A percentile compares a stretch with the other conserved stretches of the same genome.
Evolutionary conservation across 2,329 filamentous ascomycete species (phyloP).

Genomic region (Phyllosticta paracitricarpa): DNA sequence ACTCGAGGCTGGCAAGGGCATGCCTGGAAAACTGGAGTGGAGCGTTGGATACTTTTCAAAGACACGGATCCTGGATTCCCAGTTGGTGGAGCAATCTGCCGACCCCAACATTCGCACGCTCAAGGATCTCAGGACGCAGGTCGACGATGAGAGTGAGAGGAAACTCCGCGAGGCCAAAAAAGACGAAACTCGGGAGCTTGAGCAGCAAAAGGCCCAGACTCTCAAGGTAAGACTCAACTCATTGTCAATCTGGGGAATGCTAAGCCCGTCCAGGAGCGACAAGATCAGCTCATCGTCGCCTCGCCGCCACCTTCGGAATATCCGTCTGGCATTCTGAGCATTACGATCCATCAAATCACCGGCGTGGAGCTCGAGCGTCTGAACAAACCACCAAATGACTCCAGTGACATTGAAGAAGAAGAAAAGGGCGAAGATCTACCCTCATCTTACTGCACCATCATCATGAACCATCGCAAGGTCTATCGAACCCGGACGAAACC

Average conservation of each 20-base stretch:
- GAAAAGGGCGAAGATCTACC: constrained; percentile 56
- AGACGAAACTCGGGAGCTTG: constrained; percentile 51
- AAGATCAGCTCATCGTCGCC: constrained; percentile 57
- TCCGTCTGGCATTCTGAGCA: constrained; percentile 56
- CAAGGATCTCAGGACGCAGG: constrained; percentile 49
- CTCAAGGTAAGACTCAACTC: constrained; percentile 36
- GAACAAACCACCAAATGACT: constrained; percentile 40
- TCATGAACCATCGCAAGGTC: constrained; percentile 59
- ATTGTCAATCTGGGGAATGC: neutral
- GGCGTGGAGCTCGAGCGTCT: constrained; percentile 53
- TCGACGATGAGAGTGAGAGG: constrained; percentile 42
- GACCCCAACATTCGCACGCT: constrained; percentile 48
- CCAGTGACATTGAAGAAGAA: constrained; percentile 47
- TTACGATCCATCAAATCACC: constrained; percentile 65
- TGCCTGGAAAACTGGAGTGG: constrained; percentile 62
- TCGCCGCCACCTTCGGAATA: constrained; percentile 54
- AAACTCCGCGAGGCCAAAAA: constrained; percentile 58
- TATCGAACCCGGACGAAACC: constrained; percentile 68
- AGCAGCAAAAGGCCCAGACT: constrained; percentile 60
- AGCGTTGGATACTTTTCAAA: constrained; percentile 64
- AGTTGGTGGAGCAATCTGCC: constrained; percentile 52
- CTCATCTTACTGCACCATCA: constrained; percentile 61
- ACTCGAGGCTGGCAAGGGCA: constrained; percentile 53
- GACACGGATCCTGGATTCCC: constrained; percentile 50
- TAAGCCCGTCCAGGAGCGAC: constrained; percentile 17